A percentile compares a stretch with the other conserved stretches of the same genome.
Conservation (phyloP, 129 eudicot species). For the Pittosporum tobira region DNA sequence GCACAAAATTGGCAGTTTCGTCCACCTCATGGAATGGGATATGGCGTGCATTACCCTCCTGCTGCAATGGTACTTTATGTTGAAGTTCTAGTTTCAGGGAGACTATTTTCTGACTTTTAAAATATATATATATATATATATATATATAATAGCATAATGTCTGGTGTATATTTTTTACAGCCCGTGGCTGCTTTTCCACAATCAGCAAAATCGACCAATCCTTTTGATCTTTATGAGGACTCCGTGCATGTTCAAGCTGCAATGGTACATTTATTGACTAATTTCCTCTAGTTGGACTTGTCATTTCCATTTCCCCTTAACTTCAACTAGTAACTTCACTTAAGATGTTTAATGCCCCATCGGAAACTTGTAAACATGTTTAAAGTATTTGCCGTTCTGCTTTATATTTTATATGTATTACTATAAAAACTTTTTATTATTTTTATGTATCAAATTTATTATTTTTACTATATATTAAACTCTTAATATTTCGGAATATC, state of each 20-base stretch:
- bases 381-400: neutral
- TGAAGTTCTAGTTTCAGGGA: neutral
- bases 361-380: neutral
- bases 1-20: constrained; percentile 34
- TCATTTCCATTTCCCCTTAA: neutral
- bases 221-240: constrained; percentile 41
- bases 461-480: neutral
- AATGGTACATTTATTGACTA: constrained; percentile 14
- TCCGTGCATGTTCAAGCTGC: constrained; percentile 17
- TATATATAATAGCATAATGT: too few relatives aligned
- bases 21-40: constrained; percentile 30
- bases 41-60: constrained; percentile 31
- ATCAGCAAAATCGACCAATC: constrained; percentile 31
- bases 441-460: neutral
- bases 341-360: neutral
- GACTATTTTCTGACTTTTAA: neutral
- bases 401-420: too few relatives aligned
- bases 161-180: constrained; percentile 28
- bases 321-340: neutral
- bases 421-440: too few relatives aligned
- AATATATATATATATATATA: too few relatives aligned
- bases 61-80: constrained; percentile 28
- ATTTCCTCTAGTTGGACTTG: neutral
- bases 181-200: constrained; percentile 3
- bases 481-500: neutral